These are phyloP conservation scores for Aegilops bicornis DNA, from an alignment of 176 grass and related monocot genomes.

Conservation along the genomic window DNA sequence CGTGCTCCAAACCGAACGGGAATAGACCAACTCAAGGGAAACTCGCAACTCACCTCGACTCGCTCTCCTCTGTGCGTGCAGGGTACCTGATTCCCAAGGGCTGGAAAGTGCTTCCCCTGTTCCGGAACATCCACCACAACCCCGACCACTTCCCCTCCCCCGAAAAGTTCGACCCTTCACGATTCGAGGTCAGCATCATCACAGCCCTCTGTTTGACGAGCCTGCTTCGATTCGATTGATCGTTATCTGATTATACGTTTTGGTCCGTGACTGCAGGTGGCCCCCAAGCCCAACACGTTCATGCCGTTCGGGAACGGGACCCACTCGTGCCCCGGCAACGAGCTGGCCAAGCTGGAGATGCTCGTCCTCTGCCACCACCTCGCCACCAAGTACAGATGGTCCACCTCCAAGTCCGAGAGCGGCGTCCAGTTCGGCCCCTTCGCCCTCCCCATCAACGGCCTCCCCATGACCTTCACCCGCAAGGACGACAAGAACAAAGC, in stretches of 20 bases:
- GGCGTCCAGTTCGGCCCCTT: slow-evolving; percentile 92
- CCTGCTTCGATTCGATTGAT: neutral
- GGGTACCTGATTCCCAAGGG: slow-evolving; percentile 99
- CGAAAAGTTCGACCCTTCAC: slow-evolving; percentile 93
- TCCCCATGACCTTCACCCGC: slow-evolving; percentile 81
- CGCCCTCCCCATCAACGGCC: slow-evolving; percentile 72
- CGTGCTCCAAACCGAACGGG: slow-evolving; percentile 17
- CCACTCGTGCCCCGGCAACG: slow-evolving; percentile 98
- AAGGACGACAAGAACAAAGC: slow-evolving; percentile 29
- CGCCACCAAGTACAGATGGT: slow-evolving; percentile 85
- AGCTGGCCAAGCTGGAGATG: slow-evolving; percentile 98
- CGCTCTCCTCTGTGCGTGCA: slow-evolving; percentile 32
- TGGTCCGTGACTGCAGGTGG: slow-evolving; percentile 40
- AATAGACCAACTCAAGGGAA: slow-evolving; percentile 12
- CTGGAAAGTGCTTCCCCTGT: slow-evolving; percentile 96
- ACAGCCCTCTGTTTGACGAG: neutral
- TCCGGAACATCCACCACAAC: slow-evolving; percentile 97
- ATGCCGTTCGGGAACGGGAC: slow-evolving; percentile 97
- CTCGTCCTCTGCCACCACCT: slow-evolving; percentile 95
- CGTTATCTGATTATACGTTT: neutral
- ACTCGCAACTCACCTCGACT: neutral
- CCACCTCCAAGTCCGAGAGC: slow-evolving; percentile 71
- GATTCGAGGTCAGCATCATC: slow-evolving; percentile 74
- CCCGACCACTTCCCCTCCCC: slow-evolving; percentile 79
- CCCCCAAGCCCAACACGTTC: slow-evolving; percentile 93